Conservation (phyloP, 495 filamentous ascomycete species). For the Neurospora sp. region DNA sequence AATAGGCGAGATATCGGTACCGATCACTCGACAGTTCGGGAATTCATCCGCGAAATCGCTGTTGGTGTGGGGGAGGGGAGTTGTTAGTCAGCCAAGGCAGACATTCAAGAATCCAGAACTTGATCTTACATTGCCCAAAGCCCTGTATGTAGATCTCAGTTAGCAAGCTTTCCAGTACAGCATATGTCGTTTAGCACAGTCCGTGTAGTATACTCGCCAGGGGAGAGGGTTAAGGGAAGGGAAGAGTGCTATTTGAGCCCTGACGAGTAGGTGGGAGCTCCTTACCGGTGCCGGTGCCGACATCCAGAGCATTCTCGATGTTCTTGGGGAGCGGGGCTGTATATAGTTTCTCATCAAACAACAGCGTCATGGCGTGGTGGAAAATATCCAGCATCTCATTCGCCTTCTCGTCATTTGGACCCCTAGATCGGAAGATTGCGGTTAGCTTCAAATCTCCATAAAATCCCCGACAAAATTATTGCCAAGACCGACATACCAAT, state of each 20-base stretch:
- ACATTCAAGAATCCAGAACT: not conserved
- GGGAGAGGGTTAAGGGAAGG: not conserved
- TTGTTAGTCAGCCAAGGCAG: not conserved
- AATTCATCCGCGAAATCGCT: constrained; percentile 31
- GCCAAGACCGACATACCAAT: constrained; percentile 14
- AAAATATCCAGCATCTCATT: constrained; percentile 25
- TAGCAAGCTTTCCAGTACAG: not conserved
- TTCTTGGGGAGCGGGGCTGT: constrained; percentile 42
- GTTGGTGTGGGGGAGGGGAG: not conserved
- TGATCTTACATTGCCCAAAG: constrained; percentile 12
- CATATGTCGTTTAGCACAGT: not conserved
- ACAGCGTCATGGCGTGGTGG: constrained; percentile 17
- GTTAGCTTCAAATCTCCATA: not conserved
- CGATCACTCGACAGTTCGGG: constrained; percentile 40
- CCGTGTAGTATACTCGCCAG: not conserved
- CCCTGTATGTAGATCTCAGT: constrained; percentile 5
- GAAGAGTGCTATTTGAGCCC: not conserved
- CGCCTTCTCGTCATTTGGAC: constrained; percentile 20
- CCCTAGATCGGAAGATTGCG: constrained; percentile 12
- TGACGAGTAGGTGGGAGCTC: not conserved
- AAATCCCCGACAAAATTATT: no score
- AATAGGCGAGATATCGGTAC: constrained; percentile 50
- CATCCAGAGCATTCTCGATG: constrained; percentile 42
- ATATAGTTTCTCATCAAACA: constrained; percentile 40
- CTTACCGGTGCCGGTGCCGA: constrained; percentile 48